Conservation (phyloP, 169 alveolate genomes). For the Cryptosporidium parvum region DNA sequence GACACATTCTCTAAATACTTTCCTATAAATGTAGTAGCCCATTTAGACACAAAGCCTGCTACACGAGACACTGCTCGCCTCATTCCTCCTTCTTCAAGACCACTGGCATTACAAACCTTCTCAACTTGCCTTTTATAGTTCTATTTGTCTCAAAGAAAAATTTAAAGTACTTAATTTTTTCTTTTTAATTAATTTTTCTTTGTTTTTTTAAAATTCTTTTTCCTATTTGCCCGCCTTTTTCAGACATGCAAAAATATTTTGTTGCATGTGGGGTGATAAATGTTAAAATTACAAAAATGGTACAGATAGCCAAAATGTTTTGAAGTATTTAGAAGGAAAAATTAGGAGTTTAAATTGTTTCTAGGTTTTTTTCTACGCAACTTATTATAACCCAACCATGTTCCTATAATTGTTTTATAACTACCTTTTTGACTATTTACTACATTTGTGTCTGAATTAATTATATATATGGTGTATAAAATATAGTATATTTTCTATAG, state of each 20-base stretch:
- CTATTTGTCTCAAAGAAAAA: neutral
- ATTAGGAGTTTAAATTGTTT: neutral
- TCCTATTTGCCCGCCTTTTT: constrained; percentile 39
- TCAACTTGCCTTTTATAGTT: constrained; percentile 6
- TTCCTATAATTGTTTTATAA: neutral
- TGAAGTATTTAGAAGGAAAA: neutral
- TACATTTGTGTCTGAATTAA: neutral
- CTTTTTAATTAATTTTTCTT: neutral
- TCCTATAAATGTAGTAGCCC: constrained; percentile 76
- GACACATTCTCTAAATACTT: constrained; percentile 74
- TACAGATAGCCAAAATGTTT: neutral
- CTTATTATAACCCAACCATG: neutral
- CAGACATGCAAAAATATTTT: constrained; percentile 55
- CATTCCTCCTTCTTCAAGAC: constrained; percentile 17
- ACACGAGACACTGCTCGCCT: constrained; percentile 77
- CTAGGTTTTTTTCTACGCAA: neutral
- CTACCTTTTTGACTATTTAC: neutral
- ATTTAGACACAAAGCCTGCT: constrained; percentile 64
- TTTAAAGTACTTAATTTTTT: neutral
- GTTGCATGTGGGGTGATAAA: constrained; percentile 68
- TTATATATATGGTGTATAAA: no score
- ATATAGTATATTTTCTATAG: no score
- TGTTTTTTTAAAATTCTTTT: constrained; percentile 2
- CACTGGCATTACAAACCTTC: constrained; percentile 4
- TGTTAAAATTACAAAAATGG: neutral